phyloP scores from a whole-genome alignment of 1,284 basidiomycete species.

The Ceratobasidium sp. region DNA sequence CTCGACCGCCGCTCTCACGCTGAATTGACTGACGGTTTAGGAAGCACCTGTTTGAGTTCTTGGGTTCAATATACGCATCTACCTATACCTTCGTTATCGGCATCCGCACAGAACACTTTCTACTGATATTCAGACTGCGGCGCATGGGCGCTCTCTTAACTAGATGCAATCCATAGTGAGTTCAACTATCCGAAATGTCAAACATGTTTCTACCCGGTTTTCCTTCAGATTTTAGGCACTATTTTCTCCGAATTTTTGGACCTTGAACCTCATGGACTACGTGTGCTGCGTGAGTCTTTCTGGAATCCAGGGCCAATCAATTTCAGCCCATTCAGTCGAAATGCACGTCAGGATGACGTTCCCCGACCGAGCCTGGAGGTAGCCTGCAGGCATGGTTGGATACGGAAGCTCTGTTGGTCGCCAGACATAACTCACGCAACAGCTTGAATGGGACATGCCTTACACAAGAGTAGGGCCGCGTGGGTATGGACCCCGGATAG shows the following conservation, averaged over 20 bases:
- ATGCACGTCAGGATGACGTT: conserved; percentile 38
- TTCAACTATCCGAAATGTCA: conserved; percentile 1
- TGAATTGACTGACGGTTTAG: neutral
- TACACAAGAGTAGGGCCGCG: conserved; percentile 13
- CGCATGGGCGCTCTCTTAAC: neutral
- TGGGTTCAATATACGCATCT: neutral
- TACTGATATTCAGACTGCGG: neutral
- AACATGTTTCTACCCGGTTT: conserved; percentile 10
- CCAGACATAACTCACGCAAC: conserved; percentile 1
- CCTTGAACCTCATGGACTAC: conserved; percentile 15
- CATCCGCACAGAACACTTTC: neutral
- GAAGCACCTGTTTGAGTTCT: conserved; percentile 5
- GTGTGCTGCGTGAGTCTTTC: conserved; percentile 1
- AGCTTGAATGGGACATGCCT: conserved; percentile 10
- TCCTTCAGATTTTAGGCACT: neutral
- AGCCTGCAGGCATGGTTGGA: conserved; percentile 24
- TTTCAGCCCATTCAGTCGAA: conserved; percentile 31
- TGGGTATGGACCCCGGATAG: conserved; percentile 16
- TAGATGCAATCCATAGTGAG: conserved; percentile 1
- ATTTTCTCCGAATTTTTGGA: conserved; percentile 17
- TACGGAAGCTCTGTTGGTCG: neutral
- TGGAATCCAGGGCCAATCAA: conserved; percentile 28
- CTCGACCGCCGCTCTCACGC: conserved; percentile 35
- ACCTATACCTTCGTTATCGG: too few relatives aligned
- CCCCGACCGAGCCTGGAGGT: conserved; percentile 27